These are phyloP conservation scores for Sideroxylon spinosum DNA, from an alignment of 179 eudicot species.

Conservation along the genomic window DNA sequence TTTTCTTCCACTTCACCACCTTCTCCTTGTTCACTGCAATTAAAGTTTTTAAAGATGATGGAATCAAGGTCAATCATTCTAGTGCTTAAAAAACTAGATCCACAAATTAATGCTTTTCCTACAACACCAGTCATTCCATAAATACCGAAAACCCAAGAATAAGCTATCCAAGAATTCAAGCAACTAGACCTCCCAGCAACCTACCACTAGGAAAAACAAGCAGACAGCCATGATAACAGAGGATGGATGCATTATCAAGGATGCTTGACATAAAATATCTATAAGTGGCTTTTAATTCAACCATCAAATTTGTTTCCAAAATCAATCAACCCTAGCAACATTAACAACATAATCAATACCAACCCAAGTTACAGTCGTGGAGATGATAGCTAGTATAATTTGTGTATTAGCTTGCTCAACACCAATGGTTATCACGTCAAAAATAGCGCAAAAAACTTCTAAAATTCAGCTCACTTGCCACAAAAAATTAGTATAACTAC, in stretches of 20 bases:
- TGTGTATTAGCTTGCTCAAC: no score
- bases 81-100: background rate
- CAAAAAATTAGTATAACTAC: background rate
- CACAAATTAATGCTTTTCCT: background rate
- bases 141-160: background rate
- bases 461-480: background rate
- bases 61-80: background rate
- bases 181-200: background rate
- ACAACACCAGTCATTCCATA: background rate
- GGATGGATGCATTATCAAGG: background rate
- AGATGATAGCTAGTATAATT: background rate
- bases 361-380: background rate
- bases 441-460: no score
- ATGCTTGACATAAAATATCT: background rate
- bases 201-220: background rate
- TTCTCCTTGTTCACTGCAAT: background rate
- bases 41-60: no score
- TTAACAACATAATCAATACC: background rate
- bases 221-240: background rate
- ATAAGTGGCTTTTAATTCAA: background rate
- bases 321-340: background rate
- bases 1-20: background rate
- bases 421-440: no score
- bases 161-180: background rate
- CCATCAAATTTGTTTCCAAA: background rate